Percentiles rank a stretch among this genome's conserved stretches.
phyloP scores from a whole-genome alignment of 139 green algal species.

The Diplosphaera chodatii region DNA sequence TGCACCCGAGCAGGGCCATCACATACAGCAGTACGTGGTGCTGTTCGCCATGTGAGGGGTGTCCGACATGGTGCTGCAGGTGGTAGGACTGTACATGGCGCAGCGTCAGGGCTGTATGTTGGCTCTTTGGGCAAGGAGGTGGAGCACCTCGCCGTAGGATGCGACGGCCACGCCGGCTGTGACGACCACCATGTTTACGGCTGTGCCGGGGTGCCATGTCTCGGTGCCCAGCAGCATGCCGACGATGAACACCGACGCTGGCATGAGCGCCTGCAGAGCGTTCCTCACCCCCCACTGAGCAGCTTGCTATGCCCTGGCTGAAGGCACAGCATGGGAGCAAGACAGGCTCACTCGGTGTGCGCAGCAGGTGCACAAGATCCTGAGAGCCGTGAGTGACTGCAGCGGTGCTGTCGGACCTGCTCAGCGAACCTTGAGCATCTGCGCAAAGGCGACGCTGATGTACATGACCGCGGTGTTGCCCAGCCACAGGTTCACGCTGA shows the following conservation, averaged over 20 bases:
- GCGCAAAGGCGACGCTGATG: conserved; percentile 95
- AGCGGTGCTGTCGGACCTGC: conserved; percentile 25
- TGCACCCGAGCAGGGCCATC: background rate
- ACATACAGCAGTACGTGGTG: background rate
- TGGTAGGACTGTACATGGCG: too few relatives aligned
- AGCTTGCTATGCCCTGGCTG: too few relatives aligned
- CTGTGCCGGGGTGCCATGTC: conserved; percentile 39
- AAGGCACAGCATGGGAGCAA: too few relatives aligned
- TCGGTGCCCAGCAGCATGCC: conserved; percentile 78
- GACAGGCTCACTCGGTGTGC: too few relatives aligned
- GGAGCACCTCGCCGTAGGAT: conserved; percentile 63
- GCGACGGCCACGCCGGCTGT: conserved; percentile 80
- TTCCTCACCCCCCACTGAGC: too few relatives aligned
- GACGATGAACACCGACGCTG: conserved; percentile 66
- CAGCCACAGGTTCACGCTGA: conserved; percentile 89
- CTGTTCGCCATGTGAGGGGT: too few relatives aligned
- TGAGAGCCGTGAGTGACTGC: too few relatives aligned
- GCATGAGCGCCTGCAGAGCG: conserved; percentile 65
- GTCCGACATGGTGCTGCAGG: too few relatives aligned
- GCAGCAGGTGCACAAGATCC: too few relatives aligned
- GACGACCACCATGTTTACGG: conserved; percentile 84
- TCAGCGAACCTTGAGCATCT: conserved; percentile 93
- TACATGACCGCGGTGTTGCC: conserved; percentile 96
- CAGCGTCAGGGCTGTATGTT: too few relatives aligned
- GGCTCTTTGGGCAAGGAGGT: too few relatives aligned